Conservation (phyloP, 2,329 filamentous ascomycete genomes). For the Pseudogymnoascus sp. region DNA sequence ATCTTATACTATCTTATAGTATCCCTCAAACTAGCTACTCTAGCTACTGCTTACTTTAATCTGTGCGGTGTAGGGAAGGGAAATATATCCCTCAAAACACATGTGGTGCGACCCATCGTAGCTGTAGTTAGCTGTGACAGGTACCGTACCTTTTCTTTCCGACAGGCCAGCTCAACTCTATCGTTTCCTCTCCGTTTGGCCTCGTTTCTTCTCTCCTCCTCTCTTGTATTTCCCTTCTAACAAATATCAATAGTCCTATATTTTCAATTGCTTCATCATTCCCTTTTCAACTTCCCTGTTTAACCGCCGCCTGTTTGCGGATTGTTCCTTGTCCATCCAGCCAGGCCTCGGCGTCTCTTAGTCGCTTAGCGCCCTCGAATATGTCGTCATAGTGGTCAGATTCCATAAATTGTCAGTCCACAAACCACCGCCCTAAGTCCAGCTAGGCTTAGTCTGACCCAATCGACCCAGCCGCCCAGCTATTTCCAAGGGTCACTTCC, state of each 20-base stretch:
- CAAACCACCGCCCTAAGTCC: background rate
- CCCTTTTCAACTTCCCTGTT: background rate
- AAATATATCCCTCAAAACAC: slow-evolving; percentile 6
- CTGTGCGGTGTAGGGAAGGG: background rate
- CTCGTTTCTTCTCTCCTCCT: background rate
- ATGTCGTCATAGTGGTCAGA: background rate
- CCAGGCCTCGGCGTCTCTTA: background rate
- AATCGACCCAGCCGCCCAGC: background rate
- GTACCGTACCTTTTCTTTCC: background rate
- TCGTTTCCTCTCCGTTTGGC: background rate
- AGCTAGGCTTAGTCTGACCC: background rate
- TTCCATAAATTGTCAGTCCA: background rate
- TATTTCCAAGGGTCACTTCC: background rate
- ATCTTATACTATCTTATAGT: background rate
- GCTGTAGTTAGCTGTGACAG: background rate
- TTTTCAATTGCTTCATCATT: background rate
- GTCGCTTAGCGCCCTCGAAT: background rate
- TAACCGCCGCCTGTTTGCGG: background rate
- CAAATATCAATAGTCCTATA: background rate
- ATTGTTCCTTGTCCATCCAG: background rate
- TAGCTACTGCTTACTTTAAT: background rate
- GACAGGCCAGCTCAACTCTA: background rate
- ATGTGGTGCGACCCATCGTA: background rate
- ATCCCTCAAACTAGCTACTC: background rate
- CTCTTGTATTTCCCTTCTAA: background rate